These are phyloP conservation scores for Penicillium canescens DNA, from an alignment of 495 filamentous ascomycete species.

Conservation along the genomic window DNA sequence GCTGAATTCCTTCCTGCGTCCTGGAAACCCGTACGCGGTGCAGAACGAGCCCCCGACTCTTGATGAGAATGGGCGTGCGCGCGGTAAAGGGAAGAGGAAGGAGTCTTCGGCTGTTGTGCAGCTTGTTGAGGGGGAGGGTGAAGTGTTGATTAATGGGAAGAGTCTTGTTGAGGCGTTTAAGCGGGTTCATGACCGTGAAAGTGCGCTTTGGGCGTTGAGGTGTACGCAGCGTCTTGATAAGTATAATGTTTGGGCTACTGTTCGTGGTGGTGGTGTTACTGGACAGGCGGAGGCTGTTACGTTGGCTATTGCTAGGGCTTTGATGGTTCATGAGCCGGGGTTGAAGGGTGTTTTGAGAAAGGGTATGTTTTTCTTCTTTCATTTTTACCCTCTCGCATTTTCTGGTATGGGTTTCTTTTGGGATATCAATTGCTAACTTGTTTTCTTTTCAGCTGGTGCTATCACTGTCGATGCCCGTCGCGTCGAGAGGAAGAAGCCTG, in stretches of 20 bases:
- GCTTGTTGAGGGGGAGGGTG: slow-evolving; percentile 87
- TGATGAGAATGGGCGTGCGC: slow-evolving; percentile 72
- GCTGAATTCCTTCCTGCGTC: slow-evolving; percentile 69
- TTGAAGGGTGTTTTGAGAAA: slow-evolving; percentile 84
- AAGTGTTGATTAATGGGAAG: slow-evolving; percentile 88
- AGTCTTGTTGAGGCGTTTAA: slow-evolving; percentile 75
- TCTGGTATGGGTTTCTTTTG: too few relatives aligned
- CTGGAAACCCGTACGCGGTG: slow-evolving; percentile 68
- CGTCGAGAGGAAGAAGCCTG: slow-evolving; percentile 98
- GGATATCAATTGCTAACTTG: slow-evolving; percentile 18
- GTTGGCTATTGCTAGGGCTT: slow-evolving; percentile 83
- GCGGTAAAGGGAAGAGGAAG: slow-evolving; percentile 83
- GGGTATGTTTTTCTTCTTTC: slow-evolving; percentile 61
- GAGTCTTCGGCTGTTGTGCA: slow-evolving; percentile 77
- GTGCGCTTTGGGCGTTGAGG: slow-evolving; percentile 86
- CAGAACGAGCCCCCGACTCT: slow-evolving; percentile 55
- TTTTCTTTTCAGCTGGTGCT: slow-evolving; percentile 68
- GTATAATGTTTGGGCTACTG: slow-evolving; percentile 92
- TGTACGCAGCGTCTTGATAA: slow-evolving; percentile 83
- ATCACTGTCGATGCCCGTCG: slow-evolving; percentile 87
- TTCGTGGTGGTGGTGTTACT: slow-evolving; percentile 83
- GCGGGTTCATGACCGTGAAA: slow-evolving; percentile 91
- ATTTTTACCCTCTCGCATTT: not conserved
- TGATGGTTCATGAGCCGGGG: slow-evolving; percentile 86
- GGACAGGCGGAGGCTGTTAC: slow-evolving; percentile 96